These are phyloP conservation scores for Hapsidospora chrysogenum DNA, from an alignment of 495 filamentous ascomycete genomes.

Conservation along the genomic window DNA sequence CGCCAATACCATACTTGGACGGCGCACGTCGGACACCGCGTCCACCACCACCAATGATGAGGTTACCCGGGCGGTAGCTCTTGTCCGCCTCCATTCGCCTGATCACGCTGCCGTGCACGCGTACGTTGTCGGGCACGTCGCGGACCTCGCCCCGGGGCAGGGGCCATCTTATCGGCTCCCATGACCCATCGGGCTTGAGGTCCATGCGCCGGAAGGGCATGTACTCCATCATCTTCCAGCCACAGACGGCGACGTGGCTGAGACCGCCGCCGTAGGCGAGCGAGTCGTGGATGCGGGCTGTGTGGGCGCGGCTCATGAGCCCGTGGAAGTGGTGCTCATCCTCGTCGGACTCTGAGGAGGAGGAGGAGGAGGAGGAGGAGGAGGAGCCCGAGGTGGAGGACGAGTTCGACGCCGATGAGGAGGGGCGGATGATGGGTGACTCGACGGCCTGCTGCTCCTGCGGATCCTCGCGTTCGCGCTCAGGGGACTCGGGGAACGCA, in stretches of 20 bases:
- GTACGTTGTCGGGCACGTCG: conserved; percentile 56
- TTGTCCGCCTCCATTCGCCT: conserved; percentile 48
- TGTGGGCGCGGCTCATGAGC: conserved; percentile 39
- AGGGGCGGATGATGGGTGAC: too few relatives aligned
- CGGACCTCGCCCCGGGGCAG: conserved; percentile 65
- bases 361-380: background rate
- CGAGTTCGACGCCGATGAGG: background rate
- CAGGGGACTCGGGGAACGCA: background rate
- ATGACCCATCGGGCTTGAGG: conserved; percentile 51
- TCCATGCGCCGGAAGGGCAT: conserved; percentile 78
- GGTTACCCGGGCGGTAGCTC: conserved; percentile 61
- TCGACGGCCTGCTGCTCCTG: conserved; percentile 1
- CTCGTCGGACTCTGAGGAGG: background rate
- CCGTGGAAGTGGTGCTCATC: conserved; percentile 20
- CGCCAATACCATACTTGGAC: conserved; percentile 43
- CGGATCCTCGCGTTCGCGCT: background rate
- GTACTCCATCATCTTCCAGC: conserved; percentile 76
- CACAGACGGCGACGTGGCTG: conserved; percentile 36
- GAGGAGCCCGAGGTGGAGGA: background rate
- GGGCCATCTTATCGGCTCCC: conserved; percentile 72
- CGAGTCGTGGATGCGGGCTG: conserved; percentile 59
- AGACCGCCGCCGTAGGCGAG: conserved; percentile 51
- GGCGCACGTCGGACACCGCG: conserved; percentile 45
- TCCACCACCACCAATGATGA: conserved; percentile 69
- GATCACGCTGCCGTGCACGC: conserved; percentile 60